Evolutionary conservation across 345 rosid species (phyloP), one percentile per base, ranked within the genome.

Genomic region (Lumnitzera racemosa): DNA sequence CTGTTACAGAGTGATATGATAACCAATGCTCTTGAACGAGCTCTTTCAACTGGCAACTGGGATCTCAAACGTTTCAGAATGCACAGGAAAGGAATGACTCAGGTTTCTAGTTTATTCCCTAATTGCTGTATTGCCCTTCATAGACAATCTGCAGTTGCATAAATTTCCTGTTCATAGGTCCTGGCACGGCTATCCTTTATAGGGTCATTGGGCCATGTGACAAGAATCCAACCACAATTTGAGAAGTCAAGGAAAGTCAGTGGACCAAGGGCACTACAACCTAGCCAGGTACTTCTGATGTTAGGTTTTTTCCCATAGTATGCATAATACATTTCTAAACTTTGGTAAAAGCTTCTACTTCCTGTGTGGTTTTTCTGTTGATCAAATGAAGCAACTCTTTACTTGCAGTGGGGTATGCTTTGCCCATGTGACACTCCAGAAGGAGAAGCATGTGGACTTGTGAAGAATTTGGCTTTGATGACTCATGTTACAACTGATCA

Each of bases 341-440:
- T 0, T 27, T 27, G 31, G 31, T 27, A 27, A 27, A 27, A 27
- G 43, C 11, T 36, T 36, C 43, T 36, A 4, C 7, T 36, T 36
- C 11, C 10, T 36, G 9, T 9, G 7, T 36, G 43, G 43, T 36
- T 12, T 27, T 29, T 25, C 46, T 12, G 58, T 55, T 25, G 43
- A 36, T 36, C 43, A 5, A 36, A 36, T 3, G 4, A 36, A 36
- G 43, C 43, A n/a, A 46, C 23, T 54, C 20, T 31, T 54, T 61
- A 48, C 51, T 60, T 64, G 23, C 57, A 92, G 98, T 92, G 98
- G 97, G 98, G 98, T 16, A 92, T 92, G 98, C 96, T 92, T 66
- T 89, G 98, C 78, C 97, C 97, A 46, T 89, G 96, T 76, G 97
- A 92, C 80, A 92, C 98, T 58, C 98, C 97, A 7, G 97, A 92